Percentiles rank a stretch among this genome's conserved stretches.
These are phyloP conservation scores for Dipteronia dyeriana DNA, from an alignment of 345 rosid species.

Conservation along the genomic window DNA sequence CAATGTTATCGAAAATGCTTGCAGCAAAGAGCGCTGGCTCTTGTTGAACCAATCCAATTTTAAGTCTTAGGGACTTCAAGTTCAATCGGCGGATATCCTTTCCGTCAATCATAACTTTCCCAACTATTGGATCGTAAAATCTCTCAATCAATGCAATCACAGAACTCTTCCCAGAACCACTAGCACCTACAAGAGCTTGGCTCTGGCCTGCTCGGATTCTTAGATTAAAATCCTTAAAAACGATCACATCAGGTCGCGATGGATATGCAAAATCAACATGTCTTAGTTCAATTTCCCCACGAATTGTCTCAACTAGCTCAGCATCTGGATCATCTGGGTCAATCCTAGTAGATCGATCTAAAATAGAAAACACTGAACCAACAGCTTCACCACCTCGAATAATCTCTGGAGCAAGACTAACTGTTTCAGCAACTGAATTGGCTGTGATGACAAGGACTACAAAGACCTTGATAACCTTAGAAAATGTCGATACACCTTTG, in stretches of 20 bases:
- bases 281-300: conserved; percentile 93
- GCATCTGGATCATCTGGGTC: conserved; percentile 96
- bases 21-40: conserved; percentile 94
- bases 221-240: conserved; percentile 78
- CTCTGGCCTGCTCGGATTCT: conserved; percentile 96
- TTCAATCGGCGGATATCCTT: conserved; percentile 84
- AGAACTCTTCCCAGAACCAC: conserved; percentile 98
- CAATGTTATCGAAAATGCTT: conserved; percentile 92
- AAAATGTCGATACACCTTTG: conserved; percentile 85
- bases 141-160: conserved; percentile 91
- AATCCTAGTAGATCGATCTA: conserved; percentile 78
- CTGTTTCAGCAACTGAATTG: conserved; percentile 98
- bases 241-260: conserved; percentile 78
- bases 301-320: conserved; percentile 73
- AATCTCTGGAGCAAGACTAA: conserved; percentile 99
- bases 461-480: conserved; percentile 97
- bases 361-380: conserved; percentile 87
- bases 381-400: conserved; percentile 96
- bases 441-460: conserved; percentile 95
- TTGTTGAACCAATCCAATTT: conserved; percentile 95
- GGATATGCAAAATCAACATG: conserved; percentile 98
- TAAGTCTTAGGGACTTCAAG: conserved; percentile 83
- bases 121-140: conserved; percentile 81
- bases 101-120: conserved; percentile 96
- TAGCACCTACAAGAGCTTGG: conserved; percentile 97